Percentiles rank a stretch among this genome's conserved stretches.
Conservation (phyloP, 257 asterid species). For the Nemophila menziesii region DNA sequence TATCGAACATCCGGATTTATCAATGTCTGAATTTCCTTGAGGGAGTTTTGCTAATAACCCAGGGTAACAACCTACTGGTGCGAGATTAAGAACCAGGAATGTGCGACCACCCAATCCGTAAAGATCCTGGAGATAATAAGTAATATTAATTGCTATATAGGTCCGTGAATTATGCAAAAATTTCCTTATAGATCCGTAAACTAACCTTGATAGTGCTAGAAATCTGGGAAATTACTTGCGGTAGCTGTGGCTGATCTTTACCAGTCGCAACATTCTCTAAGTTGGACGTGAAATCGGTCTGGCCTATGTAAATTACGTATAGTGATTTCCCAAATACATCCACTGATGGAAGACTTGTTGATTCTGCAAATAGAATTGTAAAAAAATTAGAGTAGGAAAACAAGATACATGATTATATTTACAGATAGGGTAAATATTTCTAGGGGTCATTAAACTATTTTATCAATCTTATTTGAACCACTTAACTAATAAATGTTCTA, state of each 20-base stretch:
- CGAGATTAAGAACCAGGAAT: conserved; percentile 39
- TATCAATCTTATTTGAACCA: too few relatives aligned
- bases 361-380: conserved; percentile 28
- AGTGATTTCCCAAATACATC: conserved; percentile 39
- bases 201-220: conserved; percentile 17
- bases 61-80: conserved; percentile 52
- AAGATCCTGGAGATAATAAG: conserved; percentile 41
- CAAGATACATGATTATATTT: too few relatives aligned
- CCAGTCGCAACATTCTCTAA: conserved; percentile 20
- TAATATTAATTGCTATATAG: too few relatives aligned
- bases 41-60: conserved; percentile 34
- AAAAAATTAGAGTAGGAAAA: too few relatives aligned
- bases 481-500: too few relatives aligned
- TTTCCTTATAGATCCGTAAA: too few relatives aligned
- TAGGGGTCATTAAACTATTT: too few relatives aligned
- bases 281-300: conserved; percentile 35
- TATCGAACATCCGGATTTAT: conserved; percentile 42
- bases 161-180: too few relatives aligned
- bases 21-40: conserved; percentile 38
- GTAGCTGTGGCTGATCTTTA: conserved; percentile 23
- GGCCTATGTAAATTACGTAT: conserved; percentile 41
- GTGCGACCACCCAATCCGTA: conserved; percentile 43
- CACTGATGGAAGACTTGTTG: conserved; percentile 36
- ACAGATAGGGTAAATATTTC: too few relatives aligned
- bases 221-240: conserved; percentile 28